These are phyloP conservation scores for Suillus subluteus DNA, from an alignment of 768 basidiomycete species.

Conservation along the genomic window DNA sequence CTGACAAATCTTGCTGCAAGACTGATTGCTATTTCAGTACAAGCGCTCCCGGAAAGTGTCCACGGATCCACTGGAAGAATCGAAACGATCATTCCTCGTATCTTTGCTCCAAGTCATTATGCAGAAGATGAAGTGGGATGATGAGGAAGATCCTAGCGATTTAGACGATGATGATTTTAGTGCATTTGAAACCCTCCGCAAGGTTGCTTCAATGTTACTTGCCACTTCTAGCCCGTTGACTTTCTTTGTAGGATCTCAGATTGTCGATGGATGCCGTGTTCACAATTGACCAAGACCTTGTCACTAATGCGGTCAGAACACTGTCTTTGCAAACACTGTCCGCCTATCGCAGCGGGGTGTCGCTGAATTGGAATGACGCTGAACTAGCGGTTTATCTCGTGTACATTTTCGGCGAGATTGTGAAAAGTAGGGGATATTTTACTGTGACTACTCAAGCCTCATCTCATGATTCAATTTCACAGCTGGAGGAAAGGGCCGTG, in stretches of 20 bases:
- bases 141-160: slow-evolving; percentile 76
- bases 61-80: slow-evolving; percentile 61
- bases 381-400: slow-evolving; percentile 94
- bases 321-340: slow-evolving; percentile 78
- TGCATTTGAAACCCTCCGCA: slow-evolving; percentile 84
- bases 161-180: slow-evolving; percentile 86
- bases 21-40: slow-evolving; percentile 55
- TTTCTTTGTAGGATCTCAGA: slow-evolving; percentile 69
- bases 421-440: slow-evolving; percentile 65
- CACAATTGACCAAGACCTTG: slow-evolving; percentile 83
- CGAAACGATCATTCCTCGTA: slow-evolving; percentile 75
- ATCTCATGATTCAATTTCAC: slow-evolving; percentile 15
- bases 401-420: slow-evolving; percentile 92
- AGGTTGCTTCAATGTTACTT: slow-evolving; percentile 47
- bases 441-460: neutral
- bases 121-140: slow-evolving; percentile 90
- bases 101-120: slow-evolving; percentile 80
- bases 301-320: slow-evolving; percentile 73
- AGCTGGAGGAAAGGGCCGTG: slow-evolving; percentile 81
- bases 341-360: slow-evolving; percentile 58
- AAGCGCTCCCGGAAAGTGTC: slow-evolving; percentile 72
- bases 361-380: slow-evolving; percentile 88
- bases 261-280: slow-evolving; percentile 87
- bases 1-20: neutral
- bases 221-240: slow-evolving; percentile 19